Conservation (phyloP, 495 filamentous ascomycete genomes). For the Hypoxylon trugodes region DNA sequence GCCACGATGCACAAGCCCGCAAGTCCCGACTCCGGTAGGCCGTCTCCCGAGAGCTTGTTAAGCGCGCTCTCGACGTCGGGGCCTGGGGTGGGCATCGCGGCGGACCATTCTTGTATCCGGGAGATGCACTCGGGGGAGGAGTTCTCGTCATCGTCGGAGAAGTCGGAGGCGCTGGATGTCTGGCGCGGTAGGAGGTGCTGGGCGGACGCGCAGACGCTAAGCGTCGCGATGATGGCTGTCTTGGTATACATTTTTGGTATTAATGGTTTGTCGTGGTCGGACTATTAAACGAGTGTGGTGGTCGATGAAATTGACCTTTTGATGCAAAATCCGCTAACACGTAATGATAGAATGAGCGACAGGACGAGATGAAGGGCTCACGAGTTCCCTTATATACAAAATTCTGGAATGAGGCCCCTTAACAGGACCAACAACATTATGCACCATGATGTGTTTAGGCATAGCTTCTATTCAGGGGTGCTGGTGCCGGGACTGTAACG, state of each 20-base stretch:
- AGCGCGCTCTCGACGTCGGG: slow-evolving; percentile 15
- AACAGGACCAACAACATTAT: slow-evolving; percentile 9
- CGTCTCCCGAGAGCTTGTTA: neutral
- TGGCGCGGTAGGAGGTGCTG: slow-evolving; percentile 13
- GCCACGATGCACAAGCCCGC: slow-evolving; percentile 16
- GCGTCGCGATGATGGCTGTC: slow-evolving; percentile 20
- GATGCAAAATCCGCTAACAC: no score
- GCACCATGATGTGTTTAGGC: slow-evolving; percentile 30
- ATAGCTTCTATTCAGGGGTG: slow-evolving; percentile 18
- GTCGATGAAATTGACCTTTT: no score
- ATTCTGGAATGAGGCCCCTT: slow-evolving; percentile 10
- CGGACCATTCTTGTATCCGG: slow-evolving; percentile 14
- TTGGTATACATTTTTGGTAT: slow-evolving; percentile 26
- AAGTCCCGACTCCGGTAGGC: neutral
- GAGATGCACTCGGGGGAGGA: slow-evolving; percentile 22
- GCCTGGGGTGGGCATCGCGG: slow-evolving; percentile 8
- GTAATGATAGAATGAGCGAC: neutral
- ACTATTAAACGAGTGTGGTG: slow-evolving; percentile 24
- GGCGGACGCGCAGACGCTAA: slow-evolving; percentile 19
- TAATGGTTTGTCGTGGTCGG: slow-evolving; percentile 1
- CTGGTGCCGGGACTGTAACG: slow-evolving; percentile 14
- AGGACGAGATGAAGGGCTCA: slow-evolving; percentile 16
- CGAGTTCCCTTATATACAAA: slow-evolving; percentile 19
- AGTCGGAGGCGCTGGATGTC: slow-evolving; percentile 7
- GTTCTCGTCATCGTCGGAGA: neutral